These are phyloP conservation scores for Monosporascus sp. DNA, from an alignment of 2,329 filamentous ascomycete genomes.

Conservation along the genomic window DNA sequence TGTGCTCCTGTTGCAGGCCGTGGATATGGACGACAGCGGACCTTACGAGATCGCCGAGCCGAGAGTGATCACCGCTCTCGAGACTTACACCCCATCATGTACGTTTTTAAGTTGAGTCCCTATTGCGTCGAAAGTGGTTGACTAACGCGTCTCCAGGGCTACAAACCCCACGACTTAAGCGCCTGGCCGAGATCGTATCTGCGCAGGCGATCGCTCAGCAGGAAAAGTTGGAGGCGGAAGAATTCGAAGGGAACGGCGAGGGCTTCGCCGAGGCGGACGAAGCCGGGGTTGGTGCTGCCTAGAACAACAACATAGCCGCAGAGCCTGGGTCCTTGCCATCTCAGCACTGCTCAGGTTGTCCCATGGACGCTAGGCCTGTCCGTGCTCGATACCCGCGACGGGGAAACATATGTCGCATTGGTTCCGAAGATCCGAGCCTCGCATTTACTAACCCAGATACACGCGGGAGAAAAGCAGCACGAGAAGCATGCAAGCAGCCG, in stretches of 20 bases:
- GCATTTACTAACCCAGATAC: neutral
- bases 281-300: conserved; percentile 30
- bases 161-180: conserved; percentile 91
- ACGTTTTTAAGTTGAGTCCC: conserved; percentile 34
- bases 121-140: conserved; percentile 1
- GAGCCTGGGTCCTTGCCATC: neutral
- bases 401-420: neutral
- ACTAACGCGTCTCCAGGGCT: conserved; percentile 58
- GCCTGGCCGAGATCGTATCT: conserved; percentile 95
- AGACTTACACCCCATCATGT: conserved; percentile 98
- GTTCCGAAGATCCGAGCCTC: neutral
- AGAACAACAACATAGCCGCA: conserved; percentile 15
- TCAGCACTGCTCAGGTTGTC: neutral
- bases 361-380: neutral
- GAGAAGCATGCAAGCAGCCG: neutral
- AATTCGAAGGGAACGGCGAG: conserved; percentile 40
- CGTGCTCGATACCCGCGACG: neutral
- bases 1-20: conserved; percentile 83
- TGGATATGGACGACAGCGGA: conserved; percentile 98
- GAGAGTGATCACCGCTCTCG: conserved; percentile 87
- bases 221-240: conserved; percentile 60
- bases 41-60: conserved; percentile 98
- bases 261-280: conserved; percentile 46
- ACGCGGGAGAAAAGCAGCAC: neutral
- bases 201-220: conserved; percentile 94